Evolutionary conservation across 2,329 filamentous ascomycete species (phyloP).

Genomic region (Apiospora koreana): DNA sequence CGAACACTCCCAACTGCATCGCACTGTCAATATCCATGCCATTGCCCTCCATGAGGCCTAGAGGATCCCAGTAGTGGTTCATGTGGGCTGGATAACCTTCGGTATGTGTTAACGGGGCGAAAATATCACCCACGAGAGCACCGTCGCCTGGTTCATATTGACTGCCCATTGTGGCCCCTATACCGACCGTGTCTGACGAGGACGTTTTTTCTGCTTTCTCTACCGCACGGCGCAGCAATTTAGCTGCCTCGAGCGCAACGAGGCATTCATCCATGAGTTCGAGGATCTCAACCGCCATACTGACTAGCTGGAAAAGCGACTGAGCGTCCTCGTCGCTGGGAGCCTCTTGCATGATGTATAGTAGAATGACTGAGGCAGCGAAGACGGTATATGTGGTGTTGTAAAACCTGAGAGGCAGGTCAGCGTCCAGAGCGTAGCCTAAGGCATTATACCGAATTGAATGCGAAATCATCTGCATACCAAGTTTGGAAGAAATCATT

Average conservation of each 20-base stretch:
- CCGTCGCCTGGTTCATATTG: no score
- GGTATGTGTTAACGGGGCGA: no score
- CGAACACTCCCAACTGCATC: slow-evolving; percentile 11
- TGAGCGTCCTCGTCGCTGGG: slow-evolving; percentile 17
- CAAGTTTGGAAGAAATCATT: slow-evolving; percentile 15
- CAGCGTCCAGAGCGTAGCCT: no score
- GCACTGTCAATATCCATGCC: slow-evolving; percentile 21
- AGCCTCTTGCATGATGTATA: slow-evolving; percentile 26
- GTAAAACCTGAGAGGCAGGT: slow-evolving; percentile 26
- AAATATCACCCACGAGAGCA: no score
- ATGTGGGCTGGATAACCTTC: slow-evolving; percentile 9
- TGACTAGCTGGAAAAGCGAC: slow-evolving; percentile 21
- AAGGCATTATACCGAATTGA: no score
- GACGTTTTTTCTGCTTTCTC: slow-evolving; percentile 14
- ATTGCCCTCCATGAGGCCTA: slow-evolving; percentile 23
- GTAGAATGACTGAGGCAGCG: slow-evolving; percentile 30
- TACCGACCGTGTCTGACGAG: slow-evolving; percentile 16
- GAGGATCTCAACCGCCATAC: slow-evolving; percentile 26
- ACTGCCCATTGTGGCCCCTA: slow-evolving; percentile 16
- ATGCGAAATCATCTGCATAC: slow-evolving; percentile 16
- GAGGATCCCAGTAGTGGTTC: slow-evolving; percentile 28
- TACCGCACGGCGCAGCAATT: slow-evolving; percentile 26
- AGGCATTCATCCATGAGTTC: slow-evolving; percentile 29
- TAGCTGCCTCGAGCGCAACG: slow-evolving; percentile 27
- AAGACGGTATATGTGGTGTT: slow-evolving; percentile 33